Evolutionary conservation across 2,329 filamentous ascomycete genomes (phyloP), one percentile per base, ranked within the genome.

Genomic region (Stagonosporopsis chrysanthemi): DNA sequence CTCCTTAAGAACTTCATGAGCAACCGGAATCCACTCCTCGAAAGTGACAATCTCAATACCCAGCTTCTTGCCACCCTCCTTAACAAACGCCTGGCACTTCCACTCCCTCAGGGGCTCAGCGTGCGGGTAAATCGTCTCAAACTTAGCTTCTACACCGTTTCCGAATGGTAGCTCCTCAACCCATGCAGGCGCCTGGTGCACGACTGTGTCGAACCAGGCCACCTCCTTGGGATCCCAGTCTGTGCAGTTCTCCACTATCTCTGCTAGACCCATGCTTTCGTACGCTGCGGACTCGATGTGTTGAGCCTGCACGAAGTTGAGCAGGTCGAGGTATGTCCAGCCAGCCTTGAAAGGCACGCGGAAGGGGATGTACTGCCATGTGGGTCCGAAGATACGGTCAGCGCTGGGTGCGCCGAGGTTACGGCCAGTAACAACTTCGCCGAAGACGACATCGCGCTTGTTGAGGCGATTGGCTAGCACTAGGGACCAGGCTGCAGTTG

Each of bases 401-500:
- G 83, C 81, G 38, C 80, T 79, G 15, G 81, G 77, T 1, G 87
- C 78, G 53, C 83, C 83, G 17, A 84, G 82, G 68, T 86, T 87
- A 43, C 88, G 83, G 0, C 88, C 88, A 56, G 82, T 87, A 39
- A 88, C 86, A 0, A 89, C 87, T 63, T 88, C 84, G 26, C 87
- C 87, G 60, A 90, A 90, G 8, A 86, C 81, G 35, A 90, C 83
- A 66, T 90, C 87, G 2, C 78, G 78, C 15, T 78, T 72, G 1
- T 71, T 70, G 0, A 84, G 79, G 11, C 84, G 81, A 4, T 82
- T 83, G 1, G 87, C 83, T 1, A 90, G 82, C 17, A 83, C 84
- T 7, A 89, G 71, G 0, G 86, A 85, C 87, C 87, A 90, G 0
- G 86, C 86, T 0, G 87, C 86, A 0, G 87, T 88, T n/a, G 87